phyloP scores from a whole-genome alignment of 257 asterid species.

The Ophiorrhiza pumila region DNA sequence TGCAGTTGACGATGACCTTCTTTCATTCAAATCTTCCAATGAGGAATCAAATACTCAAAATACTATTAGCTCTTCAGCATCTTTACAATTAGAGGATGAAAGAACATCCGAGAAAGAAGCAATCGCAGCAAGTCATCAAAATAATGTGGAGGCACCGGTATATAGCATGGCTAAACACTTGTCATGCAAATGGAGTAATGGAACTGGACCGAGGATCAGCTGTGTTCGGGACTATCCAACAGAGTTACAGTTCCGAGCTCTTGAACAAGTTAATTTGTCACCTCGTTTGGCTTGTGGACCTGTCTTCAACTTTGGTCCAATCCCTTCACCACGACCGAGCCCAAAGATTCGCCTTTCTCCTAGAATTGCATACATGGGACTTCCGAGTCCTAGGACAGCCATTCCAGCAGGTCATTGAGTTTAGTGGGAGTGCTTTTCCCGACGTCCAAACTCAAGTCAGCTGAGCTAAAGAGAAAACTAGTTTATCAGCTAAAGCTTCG shows the following conservation, averaged over 20 bases:
- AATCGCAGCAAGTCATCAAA: constrained; percentile 5
- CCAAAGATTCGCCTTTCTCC: constrained; percentile 81
- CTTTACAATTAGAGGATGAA: constrained; percentile 25
- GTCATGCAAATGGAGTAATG: constrained; percentile 88
- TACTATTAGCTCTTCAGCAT: constrained; percentile 12
- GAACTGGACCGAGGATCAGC: constrained; percentile 83
- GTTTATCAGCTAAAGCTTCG: constrained; percentile 13
- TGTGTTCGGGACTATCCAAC: constrained; percentile 87
- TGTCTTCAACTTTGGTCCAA: constrained; percentile 58
- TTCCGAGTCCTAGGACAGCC: constrained; percentile 85
- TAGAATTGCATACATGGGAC: constrained; percentile 75
- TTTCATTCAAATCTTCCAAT: constrained; percentile 28
- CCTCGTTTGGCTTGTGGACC: constrained; percentile 59
- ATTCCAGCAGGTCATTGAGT: constrained; percentile 46
- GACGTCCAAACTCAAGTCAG: not conserved
- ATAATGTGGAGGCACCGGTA: constrained; percentile 13
- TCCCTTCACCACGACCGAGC: constrained; percentile 97
- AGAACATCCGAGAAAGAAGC: constrained; percentile 21
- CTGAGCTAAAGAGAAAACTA: not conserved
- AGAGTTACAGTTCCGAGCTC: constrained; percentile 78
- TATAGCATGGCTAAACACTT: constrained; percentile 55
- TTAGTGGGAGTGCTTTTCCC: not conserved
- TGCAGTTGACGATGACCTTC: constrained; percentile 70
- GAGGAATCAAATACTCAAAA: constrained; percentile 27
- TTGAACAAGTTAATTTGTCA: constrained; percentile 85